Evolutionary conservation across 2,329 filamentous ascomycete species (phyloP), one percentile per base, ranked within the genome.

Genomic region (Trichoderma pleuroti): DNA sequence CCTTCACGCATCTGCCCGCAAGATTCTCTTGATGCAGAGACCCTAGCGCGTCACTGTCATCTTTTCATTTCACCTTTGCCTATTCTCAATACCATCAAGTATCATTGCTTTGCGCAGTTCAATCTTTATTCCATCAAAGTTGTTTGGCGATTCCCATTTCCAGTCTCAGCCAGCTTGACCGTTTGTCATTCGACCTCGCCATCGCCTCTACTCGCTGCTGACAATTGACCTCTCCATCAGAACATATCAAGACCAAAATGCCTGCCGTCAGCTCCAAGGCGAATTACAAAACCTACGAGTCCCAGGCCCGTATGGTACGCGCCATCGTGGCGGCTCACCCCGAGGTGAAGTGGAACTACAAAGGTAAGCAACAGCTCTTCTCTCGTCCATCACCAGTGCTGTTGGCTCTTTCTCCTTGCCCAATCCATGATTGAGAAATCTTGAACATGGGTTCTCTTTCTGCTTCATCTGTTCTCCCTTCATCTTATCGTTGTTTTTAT

Each of bases 201-300:
- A 30, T 56, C 46, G 26, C n/a, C 21, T 61, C 7, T 32, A 28
- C 63, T 30, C 24, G 16, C 32, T 18, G 61, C 71, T 72, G 39
- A 71, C 46, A 18, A 18, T 16, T 30, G 18, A 14, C 6, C 18
- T 52, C 6, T 21, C 24, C 56, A 21, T 21, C 30, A 60, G 56
- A 52, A 28, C 28, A 61, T 28, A 52, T 11, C 24, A 36, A n/a
- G n/a, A 26, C 4, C 34, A 65, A 24, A 14, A 88, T 88, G 86
- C 81, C 85, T 5, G 78, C 83, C 4, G 62, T 78, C 34, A 78
- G 72, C 39, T 66, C 75, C 66, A 84, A 84, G 68, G 83, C 86
- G 16, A 90, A 88, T 74, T 91, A 90, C 80, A 86, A 85, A 72
- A 84, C 82, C 2, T 89, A 88, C 76, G 88, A 91, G 77, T 83